Conservation (phyloP, 352 stramenopile genomes). For the Pythium myriotylum region DNA sequence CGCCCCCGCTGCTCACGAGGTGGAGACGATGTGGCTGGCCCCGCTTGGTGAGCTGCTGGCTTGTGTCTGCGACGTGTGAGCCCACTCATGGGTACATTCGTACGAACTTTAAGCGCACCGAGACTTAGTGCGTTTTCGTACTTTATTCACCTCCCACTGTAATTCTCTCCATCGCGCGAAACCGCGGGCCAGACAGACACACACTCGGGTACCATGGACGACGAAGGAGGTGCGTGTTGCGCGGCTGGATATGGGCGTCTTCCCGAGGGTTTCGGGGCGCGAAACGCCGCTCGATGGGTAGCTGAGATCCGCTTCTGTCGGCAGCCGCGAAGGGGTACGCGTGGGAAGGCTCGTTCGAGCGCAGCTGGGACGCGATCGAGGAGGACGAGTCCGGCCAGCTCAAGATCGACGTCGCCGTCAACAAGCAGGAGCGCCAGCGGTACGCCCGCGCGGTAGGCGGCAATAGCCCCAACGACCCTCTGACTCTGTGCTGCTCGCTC, state of each 20-base stretch:
- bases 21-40: too few relatives aligned
- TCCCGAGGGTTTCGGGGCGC: neutral
- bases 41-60: too few relatives aligned
- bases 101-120: too few relatives aligned
- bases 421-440: conserved; percentile 76
- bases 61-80: too few relatives aligned
- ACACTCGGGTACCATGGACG: neutral
- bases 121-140: too few relatives aligned
- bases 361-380: conserved; percentile 86
- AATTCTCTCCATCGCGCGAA: too few relatives aligned
- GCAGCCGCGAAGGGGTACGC: conserved; percentile 59
- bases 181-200: too few relatives aligned
- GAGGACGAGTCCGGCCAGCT: conserved; percentile 84
- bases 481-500: conserved; percentile 1
- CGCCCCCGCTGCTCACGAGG: too few relatives aligned
- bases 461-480: too few relatives aligned
- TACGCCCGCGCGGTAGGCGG: too few relatives aligned
- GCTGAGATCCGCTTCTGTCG: conserved; percentile 8
- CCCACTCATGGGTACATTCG: too few relatives aligned
- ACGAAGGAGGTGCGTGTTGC: conserved; percentile 1
- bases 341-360: conserved; percentile 84
- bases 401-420: conserved; percentile 67
- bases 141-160: too few relatives aligned
- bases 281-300: neutral
- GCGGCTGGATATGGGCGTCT: neutral